Evolutionary conservation across 352 stramenopile genomes (phyloP).

Genomic region (Phytophthora aleatoria): DNA sequence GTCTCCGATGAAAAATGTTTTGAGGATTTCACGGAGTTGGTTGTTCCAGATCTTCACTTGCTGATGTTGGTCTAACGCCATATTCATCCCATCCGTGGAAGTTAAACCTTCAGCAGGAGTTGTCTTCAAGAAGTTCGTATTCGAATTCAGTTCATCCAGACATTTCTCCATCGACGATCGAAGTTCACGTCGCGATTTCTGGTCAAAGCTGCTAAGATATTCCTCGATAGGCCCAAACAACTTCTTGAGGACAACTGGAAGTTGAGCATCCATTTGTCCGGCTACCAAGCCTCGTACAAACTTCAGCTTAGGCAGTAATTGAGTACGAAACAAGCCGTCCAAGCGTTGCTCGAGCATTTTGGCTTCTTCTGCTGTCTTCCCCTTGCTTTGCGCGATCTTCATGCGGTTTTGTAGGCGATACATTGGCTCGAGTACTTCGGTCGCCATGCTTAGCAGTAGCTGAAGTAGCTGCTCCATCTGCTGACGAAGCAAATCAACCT

Average conservation of each 20-base stretch:
- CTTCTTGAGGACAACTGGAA: conserved; percentile 17
- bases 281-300: conserved; percentile 10
- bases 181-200: conserved; percentile 20
- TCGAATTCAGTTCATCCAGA: conserved; percentile 18
- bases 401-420: conserved; percentile 50
- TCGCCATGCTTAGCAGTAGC: conserved; percentile 32
- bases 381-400: conserved; percentile 42
- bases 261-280: conserved; percentile 5
- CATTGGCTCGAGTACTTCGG: conserved; percentile 54
- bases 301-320: conserved; percentile 23
- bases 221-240: conserved; percentile 28
- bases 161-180: conserved; percentile 21
- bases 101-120: background rate
- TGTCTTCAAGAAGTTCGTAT: conserved; percentile 11
- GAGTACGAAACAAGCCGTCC: conserved; percentile 23
- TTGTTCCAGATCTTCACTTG: conserved; percentile 27
- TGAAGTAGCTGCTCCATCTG: conserved; percentile 29
- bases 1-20: conserved; percentile 27
- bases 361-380: conserved; percentile 71
- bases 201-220: conserved; percentile 24
- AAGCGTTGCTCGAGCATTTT: conserved; percentile 74
- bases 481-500: conserved; percentile 25
- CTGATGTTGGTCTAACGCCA: conserved; percentile 15
- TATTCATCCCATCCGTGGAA: conserved; percentile 7
- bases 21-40: conserved; percentile 25